A percentile compares a stretch with the other conserved stretches of the same genome.
Conservation (phyloP, 78 protist genomes). For the Planoprotostelium fungivorum region DNA sequence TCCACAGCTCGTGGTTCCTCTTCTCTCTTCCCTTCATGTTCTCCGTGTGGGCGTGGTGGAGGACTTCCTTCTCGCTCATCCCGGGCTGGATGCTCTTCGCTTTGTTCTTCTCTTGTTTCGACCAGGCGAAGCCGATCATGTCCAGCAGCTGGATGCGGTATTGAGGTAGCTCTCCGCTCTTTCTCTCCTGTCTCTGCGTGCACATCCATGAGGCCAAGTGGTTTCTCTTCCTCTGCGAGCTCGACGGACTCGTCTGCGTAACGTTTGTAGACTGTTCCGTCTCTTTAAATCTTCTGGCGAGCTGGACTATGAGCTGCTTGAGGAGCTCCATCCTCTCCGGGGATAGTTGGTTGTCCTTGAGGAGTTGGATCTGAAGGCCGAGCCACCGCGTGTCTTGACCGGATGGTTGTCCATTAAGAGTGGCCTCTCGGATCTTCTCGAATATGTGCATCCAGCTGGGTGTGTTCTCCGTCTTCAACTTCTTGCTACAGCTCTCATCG, state of each 20-base stretch:
- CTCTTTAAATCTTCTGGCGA: no score
- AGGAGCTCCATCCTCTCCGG: background rate
- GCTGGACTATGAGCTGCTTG: background rate
- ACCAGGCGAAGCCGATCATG: background rate
- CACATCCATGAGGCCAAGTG: background rate
- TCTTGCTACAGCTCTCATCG: background rate
- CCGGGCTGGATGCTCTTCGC: no score
- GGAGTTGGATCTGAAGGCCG: background rate
- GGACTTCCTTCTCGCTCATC: no score
- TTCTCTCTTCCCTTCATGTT: no score
- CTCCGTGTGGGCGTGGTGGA: no score
- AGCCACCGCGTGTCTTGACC: background rate
- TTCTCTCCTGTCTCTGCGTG: background rate
- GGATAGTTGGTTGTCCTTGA: background rate
- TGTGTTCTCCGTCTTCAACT: background rate
- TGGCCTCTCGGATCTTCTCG: background rate
- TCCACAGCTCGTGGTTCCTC: no score
- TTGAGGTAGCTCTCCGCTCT: background rate
- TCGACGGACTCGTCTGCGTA: no score
- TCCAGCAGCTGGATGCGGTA: background rate
- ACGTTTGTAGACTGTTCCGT: no score
- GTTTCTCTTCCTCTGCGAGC: background rate
- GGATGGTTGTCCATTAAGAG: background rate
- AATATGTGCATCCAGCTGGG: background rate
- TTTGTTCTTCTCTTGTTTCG: background rate